These are phyloP conservation scores for Anastatica hierochuntica DNA, from an alignment of 345 rosid species.

Conservation along the genomic window DNA sequence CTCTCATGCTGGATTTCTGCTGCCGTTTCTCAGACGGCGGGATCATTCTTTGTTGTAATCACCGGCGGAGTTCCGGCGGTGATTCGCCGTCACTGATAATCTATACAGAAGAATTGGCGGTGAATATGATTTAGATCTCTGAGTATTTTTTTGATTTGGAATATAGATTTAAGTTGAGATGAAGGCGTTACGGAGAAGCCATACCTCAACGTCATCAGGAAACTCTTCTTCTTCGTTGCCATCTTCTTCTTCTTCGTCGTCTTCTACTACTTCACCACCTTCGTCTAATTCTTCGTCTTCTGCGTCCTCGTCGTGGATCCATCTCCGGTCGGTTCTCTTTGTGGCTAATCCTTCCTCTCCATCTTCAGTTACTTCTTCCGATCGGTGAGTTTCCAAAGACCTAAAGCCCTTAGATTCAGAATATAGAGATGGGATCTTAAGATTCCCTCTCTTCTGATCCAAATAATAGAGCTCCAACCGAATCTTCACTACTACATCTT, in stretches of 20 bases:
- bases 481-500: no score
- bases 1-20: constrained; percentile 17
- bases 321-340: constrained; percentile 80
- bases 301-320: constrained; percentile 56
- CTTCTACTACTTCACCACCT: constrained; percentile 17
- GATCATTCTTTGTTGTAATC: background rate
- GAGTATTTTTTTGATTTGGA: background rate
- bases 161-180: constrained; percentile 28
- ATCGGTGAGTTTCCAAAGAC: constrained; percentile 52
- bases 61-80: constrained; percentile 10
- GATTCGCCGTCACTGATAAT: constrained; percentile 10
- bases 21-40: constrained; percentile 19
- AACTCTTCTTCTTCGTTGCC: constrained; percentile 41
- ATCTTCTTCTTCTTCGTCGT: constrained; percentile 30
- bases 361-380: constrained; percentile 63
- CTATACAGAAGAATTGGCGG: background rate
- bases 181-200: constrained; percentile 85
- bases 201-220: constrained; percentile 60
- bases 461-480: background rate
- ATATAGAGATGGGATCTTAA: constrained; percentile 12
- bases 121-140: constrained; percentile 4
- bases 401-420: constrained; percentile 11
- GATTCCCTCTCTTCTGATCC: constrained; percentile 5
- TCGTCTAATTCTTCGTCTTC: constrained; percentile 36
- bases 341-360: constrained; percentile 83